Evolutionary conservation across 1,284 basidiomycete species (phyloP).

Genomic region (Trametes versicolor): DNA sequence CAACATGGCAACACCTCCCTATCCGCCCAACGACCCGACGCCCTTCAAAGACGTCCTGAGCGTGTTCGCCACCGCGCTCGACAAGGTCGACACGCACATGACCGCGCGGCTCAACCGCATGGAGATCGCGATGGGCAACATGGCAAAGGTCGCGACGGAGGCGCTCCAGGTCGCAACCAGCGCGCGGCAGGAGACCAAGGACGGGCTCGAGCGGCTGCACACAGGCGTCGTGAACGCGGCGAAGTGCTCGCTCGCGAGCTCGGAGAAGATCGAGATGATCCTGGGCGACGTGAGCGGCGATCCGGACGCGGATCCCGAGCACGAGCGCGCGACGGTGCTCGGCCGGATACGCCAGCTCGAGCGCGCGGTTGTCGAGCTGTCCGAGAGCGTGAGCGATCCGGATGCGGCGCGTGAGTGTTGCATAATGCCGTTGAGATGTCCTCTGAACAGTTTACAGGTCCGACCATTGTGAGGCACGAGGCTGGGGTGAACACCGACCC

Average conservation of each 20-base stretch:
- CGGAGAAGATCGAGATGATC: slow-evolving; percentile 15
- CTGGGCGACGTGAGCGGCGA: slow-evolving; percentile 14
- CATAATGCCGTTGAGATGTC: background rate
- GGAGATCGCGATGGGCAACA: slow-evolving; percentile 20
- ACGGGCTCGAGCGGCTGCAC: slow-evolving; percentile 16
- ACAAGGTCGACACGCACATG: slow-evolving; percentile 6
- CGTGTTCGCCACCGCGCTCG: slow-evolving; percentile 3
- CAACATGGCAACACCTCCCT: slow-evolving; percentile 7
- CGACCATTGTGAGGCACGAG: slow-evolving; percentile 25
- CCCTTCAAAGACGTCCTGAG: slow-evolving; percentile 20
- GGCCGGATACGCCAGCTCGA: slow-evolving; percentile 26
- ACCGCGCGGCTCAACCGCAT: slow-evolving; percentile 18
- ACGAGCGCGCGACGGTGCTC: slow-evolving; percentile 15
- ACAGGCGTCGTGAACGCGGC: slow-evolving; percentile 10
- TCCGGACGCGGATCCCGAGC: background rate
- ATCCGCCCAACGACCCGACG: slow-evolving; percentile 1
- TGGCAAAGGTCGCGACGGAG: slow-evolving; percentile 19
- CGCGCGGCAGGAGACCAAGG: slow-evolving; percentile 23
- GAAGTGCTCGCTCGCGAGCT: slow-evolving; percentile 10
- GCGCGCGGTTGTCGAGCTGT: slow-evolving; percentile 24
- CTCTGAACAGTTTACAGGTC: slow-evolving; percentile 4
- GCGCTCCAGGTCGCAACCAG: slow-evolving; percentile 10
- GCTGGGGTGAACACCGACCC: slow-evolving; percentile 22
- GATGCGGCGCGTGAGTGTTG: slow-evolving; percentile 25
- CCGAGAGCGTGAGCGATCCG: slow-evolving; percentile 30